Evolutionary conservation across 768 basidiomycete species (phyloP).

Genomic region (Boletus insuetus): DNA sequence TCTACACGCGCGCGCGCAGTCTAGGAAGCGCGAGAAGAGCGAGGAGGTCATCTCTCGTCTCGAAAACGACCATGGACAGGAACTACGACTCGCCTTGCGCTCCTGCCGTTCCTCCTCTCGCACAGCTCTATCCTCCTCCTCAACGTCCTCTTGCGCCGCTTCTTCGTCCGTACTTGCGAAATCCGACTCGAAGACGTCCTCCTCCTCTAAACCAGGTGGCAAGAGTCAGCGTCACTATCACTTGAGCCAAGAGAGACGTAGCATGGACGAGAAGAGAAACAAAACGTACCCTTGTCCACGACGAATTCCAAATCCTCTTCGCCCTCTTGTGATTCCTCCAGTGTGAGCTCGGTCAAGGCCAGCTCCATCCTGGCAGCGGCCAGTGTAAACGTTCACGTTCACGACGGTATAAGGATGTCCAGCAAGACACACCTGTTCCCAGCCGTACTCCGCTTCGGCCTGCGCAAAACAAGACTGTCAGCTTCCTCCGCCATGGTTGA

Average conservation of each 20-base stretch:
- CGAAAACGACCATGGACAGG: background rate
- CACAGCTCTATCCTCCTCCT: slow-evolving; percentile 54
- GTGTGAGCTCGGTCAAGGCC: slow-evolving; percentile 57
- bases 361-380: slow-evolving; percentile 60
- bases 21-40: slow-evolving; percentile 31
- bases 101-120: slow-evolving; percentile 57
- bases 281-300: slow-evolving; percentile 53
- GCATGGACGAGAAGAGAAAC: background rate
- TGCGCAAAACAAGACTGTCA: slow-evolving; percentile 46
- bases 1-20: slow-evolving; percentile 55
- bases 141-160: slow-evolving; percentile 48
- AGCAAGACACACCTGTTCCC: slow-evolving; percentile 60
- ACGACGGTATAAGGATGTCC: background rate
- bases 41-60: too few relatives aligned
- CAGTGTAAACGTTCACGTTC: background rate
- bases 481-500: slow-evolving; percentile 11
- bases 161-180: slow-evolving; percentile 84
- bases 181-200: slow-evolving; percentile 79
- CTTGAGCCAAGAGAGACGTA: background rate
- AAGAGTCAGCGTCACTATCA: background rate
- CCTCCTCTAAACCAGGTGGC: slow-evolving; percentile 55
- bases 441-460: slow-evolving; percentile 69
- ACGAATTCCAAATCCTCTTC: slow-evolving; percentile 78
- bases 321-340: slow-evolving; percentile 50
- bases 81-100: slow-evolving; percentile 19